Conservation (phyloP, 2,329 filamentous ascomycete genomes). For the Rugonectria rugulosa region DNA sequence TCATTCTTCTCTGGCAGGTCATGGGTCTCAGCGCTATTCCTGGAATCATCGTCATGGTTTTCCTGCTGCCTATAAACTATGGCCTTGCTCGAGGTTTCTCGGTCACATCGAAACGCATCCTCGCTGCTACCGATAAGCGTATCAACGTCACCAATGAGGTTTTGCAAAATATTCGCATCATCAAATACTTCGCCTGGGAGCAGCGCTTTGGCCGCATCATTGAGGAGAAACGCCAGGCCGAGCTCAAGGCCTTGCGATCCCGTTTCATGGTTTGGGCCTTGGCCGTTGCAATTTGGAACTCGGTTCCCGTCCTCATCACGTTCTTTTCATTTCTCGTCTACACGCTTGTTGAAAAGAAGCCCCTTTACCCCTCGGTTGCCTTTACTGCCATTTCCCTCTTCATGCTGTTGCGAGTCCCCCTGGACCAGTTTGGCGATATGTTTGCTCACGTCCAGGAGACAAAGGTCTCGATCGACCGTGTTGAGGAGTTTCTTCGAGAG, state of each 20-base stretch:
- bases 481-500: conserved; percentile 91
- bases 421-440: conserved; percentile 98
- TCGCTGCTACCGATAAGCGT: conserved; percentile 91
- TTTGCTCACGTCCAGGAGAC: conserved; percentile 97
- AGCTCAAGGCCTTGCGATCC: conserved; percentile 79
- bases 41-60: conserved; percentile 87
- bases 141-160: conserved; percentile 98
- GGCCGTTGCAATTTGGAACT: conserved; percentile 96
- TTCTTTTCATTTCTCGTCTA: conserved; percentile 96
- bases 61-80: conserved; percentile 91
- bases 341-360: conserved; percentile 88
- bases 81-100: conserved; percentile 86
- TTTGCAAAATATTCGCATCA: conserved; percentile 95
- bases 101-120: conserved; percentile 86
- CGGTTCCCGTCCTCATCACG: conserved; percentile 92
- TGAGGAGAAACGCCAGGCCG: conserved; percentile 83
- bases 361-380: conserved; percentile 87
- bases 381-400: conserved; percentile 98
- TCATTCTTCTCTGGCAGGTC: conserved; percentile 85
- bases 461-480: conserved; percentile 95
- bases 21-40: conserved; percentile 94
- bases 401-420: conserved; percentile 87
- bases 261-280: conserved; percentile 91
- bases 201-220: conserved; percentile 86
- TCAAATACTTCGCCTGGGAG: conserved; percentile 99